Base-by-base conservation (phyloP, 768 basidiomycete genomes). In the Lactifluus rugatus region DNA sequence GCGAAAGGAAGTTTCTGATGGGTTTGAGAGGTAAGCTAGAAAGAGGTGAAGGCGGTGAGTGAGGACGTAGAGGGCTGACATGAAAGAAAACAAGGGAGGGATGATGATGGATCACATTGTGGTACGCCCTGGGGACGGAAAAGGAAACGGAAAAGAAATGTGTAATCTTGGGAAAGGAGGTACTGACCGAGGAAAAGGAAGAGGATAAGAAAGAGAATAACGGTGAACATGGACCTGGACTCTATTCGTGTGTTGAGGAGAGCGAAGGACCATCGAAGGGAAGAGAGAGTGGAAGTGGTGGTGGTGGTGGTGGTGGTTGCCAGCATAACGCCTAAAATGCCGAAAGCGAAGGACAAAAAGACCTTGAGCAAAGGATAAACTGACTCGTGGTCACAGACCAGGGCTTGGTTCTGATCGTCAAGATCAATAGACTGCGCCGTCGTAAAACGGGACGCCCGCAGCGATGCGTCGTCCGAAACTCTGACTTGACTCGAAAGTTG, bases 21-120 rank as follows among this genome's bases (percentile, higher is more conserved):
- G 95, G 71, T 97, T 98, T 34, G 93, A 91, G 69, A 94, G 81
- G 76, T 93, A 93, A 48, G 94, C 95, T 97, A 75, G 58, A 52
- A 63, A 58, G 48, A 58, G 61, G 42, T 34, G 58, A 46, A 48
- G 53, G 39, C 62, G 59, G 41, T 63, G 21, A 57, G 58, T 61
- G 23, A 66, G 62, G 47, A 66, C 61, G 48, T 56, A 53, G 31
- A 58, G 44, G 39, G 41, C 26, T 23, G 44, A 39, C 48, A 62
- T 58, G 49, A 46, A 46, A 28, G 46, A 23, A 16, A 5, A 9
- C 34, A 14, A 51, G 32, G 45, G 13, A 11, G 41, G 41, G 47
- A 44, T 46, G 54, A 13, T n/a, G n/a, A 49, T n/a, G 19, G 11
- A 48, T 54, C 36, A 48, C 16, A 28, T 13, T n/a, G 47, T 23